Conservation (phyloP, 1,284 basidiomycete genomes). For the Leccinum insigne region DNA sequence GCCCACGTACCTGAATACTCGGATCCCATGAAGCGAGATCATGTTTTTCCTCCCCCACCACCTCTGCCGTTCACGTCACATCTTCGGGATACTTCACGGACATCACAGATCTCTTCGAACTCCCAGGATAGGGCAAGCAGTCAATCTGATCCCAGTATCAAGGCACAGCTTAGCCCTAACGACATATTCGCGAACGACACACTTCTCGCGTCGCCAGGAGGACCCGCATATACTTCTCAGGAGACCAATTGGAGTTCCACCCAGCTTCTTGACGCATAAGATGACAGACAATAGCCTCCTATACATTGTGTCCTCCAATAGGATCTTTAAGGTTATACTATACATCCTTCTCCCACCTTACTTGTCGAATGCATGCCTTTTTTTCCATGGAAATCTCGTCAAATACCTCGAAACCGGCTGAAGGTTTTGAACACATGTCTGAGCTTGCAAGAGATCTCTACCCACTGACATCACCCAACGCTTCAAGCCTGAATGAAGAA, state of each 20-base stretch:
- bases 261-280: constrained; percentile 2
- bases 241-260: constrained; percentile 38
- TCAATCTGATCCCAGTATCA: constrained; percentile 9
- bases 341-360: constrained; percentile 5
- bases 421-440: constrained; percentile 1
- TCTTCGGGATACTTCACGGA: background rate
- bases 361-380: background rate
- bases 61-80: constrained; percentile 1
- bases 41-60: background rate
- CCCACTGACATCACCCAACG: constrained; percentile 16
- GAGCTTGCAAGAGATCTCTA: background rate
- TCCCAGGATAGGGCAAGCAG: constrained; percentile 7
- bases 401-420: background rate
- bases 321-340: constrained; percentile 8
- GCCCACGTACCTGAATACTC: background rate
- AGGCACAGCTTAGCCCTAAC: constrained; percentile 13
- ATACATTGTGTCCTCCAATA: constrained; percentile 4
- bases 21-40: constrained; percentile 4
- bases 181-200: constrained; percentile 10
- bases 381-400: constrained; percentile 12
- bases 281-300: background rate
- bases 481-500: background rate
- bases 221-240: constrained; percentile 2
- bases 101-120: background rate
- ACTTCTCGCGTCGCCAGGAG: constrained; percentile 5